These are phyloP conservation scores for Ophiostoma fasciatum DNA, from an alignment of 2,329 filamentous ascomycete species.

Conservation along the genomic window DNA sequence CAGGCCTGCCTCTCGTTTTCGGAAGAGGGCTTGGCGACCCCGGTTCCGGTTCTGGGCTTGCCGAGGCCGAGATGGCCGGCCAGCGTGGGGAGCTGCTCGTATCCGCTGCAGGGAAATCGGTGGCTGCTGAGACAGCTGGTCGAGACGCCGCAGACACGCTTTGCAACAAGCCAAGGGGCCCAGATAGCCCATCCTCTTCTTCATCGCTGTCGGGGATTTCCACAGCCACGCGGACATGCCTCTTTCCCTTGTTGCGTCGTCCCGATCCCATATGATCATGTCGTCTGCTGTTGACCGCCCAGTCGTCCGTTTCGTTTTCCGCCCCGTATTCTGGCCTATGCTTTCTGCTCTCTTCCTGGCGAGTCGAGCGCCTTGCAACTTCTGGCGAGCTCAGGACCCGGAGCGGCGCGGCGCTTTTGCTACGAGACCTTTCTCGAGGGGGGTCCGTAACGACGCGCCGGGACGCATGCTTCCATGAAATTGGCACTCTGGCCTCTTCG, in stretches of 20 bases:
- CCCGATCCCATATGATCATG: not conserved
- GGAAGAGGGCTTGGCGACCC: constrained; percentile 13
- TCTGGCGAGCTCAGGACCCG: not conserved
- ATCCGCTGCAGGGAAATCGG: constrained; percentile 16
- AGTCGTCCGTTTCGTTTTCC: too few relatives aligned
- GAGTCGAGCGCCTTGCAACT: not conserved
- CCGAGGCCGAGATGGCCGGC: not conserved
- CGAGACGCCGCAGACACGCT: too few relatives aligned
- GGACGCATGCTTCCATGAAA: too few relatives aligned
- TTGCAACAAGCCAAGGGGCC: not conserved
- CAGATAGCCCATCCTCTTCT: constrained; percentile 16
- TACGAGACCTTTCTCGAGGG: not conserved
- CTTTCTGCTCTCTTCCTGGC: too few relatives aligned
- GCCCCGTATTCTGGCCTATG: too few relatives aligned
- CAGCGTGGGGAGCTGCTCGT: not conserved
- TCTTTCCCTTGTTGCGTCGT: too few relatives aligned
- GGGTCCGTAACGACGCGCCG: not conserved
- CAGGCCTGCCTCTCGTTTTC: not conserved
- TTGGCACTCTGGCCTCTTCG: too few relatives aligned
- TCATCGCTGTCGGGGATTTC: constrained; percentile 38
- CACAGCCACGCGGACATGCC: too few relatives aligned
- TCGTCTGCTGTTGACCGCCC: not conserved
- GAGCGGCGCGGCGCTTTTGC: not conserved
- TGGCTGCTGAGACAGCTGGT: constrained; percentile 13
- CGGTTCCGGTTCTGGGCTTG: constrained; percentile 15